Evolutionary conservation across 495 filamentous ascomycete genomes (phyloP), one percentile per base, ranked within the genome.

Genomic region (Xylaria castorea): DNA sequence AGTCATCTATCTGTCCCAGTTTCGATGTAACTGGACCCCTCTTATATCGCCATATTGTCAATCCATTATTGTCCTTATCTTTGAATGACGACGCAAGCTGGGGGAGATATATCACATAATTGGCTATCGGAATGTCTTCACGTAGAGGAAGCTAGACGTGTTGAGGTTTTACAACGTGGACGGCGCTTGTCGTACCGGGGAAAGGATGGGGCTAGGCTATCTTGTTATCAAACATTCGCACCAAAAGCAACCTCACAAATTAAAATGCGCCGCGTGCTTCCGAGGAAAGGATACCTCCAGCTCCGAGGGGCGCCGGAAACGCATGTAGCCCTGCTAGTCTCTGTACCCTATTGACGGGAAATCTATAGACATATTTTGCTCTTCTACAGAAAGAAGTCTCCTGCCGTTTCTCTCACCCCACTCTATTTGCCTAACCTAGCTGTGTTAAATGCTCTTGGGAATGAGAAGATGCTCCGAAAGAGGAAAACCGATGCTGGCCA

Each of bases 1-100:
- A 30, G 32, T 20, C 34, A 16, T 38, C 0, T 61, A 66, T 53
- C 0, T 46, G 46, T 3, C 64, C 62, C 12, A 5, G 2, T 12
- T 0, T 38, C 30, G 30, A 66, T 66, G 46, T 53, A 51, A 53
- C 64, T 46, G 7, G 14, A 36, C 50, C 34, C 20, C 50, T 22
- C 36, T 18, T 30, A 4, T 16, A 20, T 25, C 48, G 32, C 44
- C 7, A 53, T 38, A 67, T 30, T 65, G 30, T 30, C 27, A 50
- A 65, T 48, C 27, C 20, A 48, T 50, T 34, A 18, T 50, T 32
- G 30, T 36, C 25, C 40, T 48, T 66, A 66, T 66, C 63, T 66
- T 36, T 46, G 27, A 27, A 27, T n/a, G 16, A 9, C 20, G 20
- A 22, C 58, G n/a, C 58, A 61, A 61, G 34, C 34, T 20, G 4